A percentile compares a stretch with the other conserved stretches of the same genome.
Conservation (phyloP, 805 yeast species). For the Ogataea nakhonphanomensis region DNA sequence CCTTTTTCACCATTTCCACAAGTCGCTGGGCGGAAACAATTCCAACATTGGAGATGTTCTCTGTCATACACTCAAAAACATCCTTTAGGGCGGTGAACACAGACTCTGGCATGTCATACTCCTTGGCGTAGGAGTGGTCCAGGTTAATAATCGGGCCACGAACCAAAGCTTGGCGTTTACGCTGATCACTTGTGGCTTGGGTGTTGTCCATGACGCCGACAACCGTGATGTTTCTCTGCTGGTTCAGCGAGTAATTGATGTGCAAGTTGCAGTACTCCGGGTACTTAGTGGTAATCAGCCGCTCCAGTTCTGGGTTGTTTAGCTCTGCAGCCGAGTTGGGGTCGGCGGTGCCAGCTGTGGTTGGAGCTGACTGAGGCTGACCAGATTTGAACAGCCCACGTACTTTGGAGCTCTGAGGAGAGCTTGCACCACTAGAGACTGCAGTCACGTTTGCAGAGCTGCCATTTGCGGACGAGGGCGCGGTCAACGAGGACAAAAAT, state of each 20-base stretch:
- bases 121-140: constrained; percentile 58
- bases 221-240: constrained; percentile 43
- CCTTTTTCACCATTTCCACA: constrained; percentile 71
- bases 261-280: constrained; percentile 35
- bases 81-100: constrained; percentile 74
- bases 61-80: constrained; percentile 78
- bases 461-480: constrained; percentile 6
- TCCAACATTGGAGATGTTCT: constrained; percentile 65
- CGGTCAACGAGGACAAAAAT: constrained; percentile 26
- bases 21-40: constrained; percentile 80
- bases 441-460: neutral
- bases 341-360: constrained; percentile 5
- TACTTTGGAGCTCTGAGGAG: constrained; percentile 14
- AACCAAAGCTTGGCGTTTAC: constrained; percentile 73
- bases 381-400: constrained; percentile 18
- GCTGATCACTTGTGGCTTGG: constrained; percentile 55
- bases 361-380: constrained; percentile 4
- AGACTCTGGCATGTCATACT: constrained; percentile 47
- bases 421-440: neutral
- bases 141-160: constrained; percentile 82
- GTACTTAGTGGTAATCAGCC: constrained; percentile 20
- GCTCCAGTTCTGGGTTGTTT: constrained; percentile 23
- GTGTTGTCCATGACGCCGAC: constrained; percentile 42
- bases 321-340: constrained; percentile 1
- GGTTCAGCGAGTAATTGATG: constrained; percentile 38